A percentile compares a stretch with the other conserved stretches of the same genome.
These are phyloP conservation scores for Herpetomonas tarakana DNA, from an alignment of 208 protist species.

Conservation along the genomic window DNA sequence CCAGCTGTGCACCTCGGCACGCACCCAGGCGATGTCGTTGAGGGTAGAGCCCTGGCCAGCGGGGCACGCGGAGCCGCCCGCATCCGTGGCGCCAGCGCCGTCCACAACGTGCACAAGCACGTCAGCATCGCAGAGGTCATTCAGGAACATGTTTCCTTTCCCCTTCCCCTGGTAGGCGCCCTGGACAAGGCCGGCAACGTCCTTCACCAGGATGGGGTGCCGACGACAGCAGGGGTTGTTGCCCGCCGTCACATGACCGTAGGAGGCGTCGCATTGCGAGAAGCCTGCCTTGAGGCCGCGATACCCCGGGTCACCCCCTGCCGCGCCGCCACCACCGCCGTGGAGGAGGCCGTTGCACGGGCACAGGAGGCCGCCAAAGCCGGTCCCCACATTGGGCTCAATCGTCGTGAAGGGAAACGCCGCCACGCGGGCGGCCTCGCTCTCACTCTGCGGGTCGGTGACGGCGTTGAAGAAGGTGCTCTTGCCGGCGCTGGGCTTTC, in stretches of 20 bases:
- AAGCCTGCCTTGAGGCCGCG: neutral
- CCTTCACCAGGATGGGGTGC: slow-evolving; percentile 82
- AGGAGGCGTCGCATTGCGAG: slow-evolving; percentile 48
- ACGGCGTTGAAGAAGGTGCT: slow-evolving; percentile 95
- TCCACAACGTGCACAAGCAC: slow-evolving; percentile 95
- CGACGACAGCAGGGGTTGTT: slow-evolving; percentile 46
- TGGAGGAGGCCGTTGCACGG: slow-evolving; percentile 39
- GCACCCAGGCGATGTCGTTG: slow-evolving; percentile 92
- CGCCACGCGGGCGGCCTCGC: slow-evolving; percentile 80
- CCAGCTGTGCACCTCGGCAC: slow-evolving; percentile 90
- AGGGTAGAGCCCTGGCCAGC: slow-evolving; percentile 61
- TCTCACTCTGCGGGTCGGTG: slow-evolving; percentile 74
- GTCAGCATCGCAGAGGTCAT: slow-evolving; percentile 92
- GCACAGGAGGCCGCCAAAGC: slow-evolving; percentile 62
- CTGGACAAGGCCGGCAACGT: slow-evolving; percentile 93
- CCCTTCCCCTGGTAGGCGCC: slow-evolving; percentile 93
- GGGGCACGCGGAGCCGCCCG: slow-evolving; percentile 72
- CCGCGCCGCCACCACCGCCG: neutral
- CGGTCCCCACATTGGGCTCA: slow-evolving; percentile 84
- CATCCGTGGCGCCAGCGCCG: slow-evolving; percentile 82
- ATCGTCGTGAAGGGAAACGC: slow-evolving; percentile 95
- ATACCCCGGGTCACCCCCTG: neutral
- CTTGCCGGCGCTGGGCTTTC: slow-evolving; percentile 92
- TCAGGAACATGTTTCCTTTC: slow-evolving; percentile 94
- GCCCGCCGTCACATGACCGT: slow-evolving; percentile 49